These are phyloP conservation scores for Paspalum notatum DNA, from an alignment of 176 grass and related monocot species.

Conservation along the genomic window DNA sequence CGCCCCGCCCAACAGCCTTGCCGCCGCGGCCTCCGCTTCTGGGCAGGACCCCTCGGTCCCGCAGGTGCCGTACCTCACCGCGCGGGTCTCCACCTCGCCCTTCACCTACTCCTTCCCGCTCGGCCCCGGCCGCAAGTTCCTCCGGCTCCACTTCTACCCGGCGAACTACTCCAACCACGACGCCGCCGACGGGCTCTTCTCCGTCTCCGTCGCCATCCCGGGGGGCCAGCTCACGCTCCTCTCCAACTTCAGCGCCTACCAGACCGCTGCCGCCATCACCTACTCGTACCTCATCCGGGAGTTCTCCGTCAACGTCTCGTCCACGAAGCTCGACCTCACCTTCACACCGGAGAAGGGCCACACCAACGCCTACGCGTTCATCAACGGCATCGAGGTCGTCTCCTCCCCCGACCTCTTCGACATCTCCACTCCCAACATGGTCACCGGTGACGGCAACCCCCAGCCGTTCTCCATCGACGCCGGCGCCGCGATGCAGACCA, in stretches of 20 bases:
- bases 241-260: slow-evolving; percentile 82
- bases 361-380: slow-evolving; percentile 73
- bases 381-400: slow-evolving; percentile 95
- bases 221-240: slow-evolving; percentile 56
- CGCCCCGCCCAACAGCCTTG: slow-evolving; percentile 40
- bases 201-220: slow-evolving; percentile 52
- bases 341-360: slow-evolving; percentile 70
- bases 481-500: slow-evolving; percentile 58
- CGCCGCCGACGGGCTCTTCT: slow-evolving; percentile 75
- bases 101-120: slow-evolving; percentile 94
- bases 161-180: slow-evolving; percentile 53
- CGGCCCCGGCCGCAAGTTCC: slow-evolving; percentile 69
- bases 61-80: slow-evolving; percentile 75
- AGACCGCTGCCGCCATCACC: slow-evolving; percentile 56
- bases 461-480: slow-evolving; percentile 40
- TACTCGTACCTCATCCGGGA: slow-evolving; percentile 59
- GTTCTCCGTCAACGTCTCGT: slow-evolving; percentile 78
- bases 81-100: slow-evolving; percentile 60
- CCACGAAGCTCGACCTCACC: slow-evolving; percentile 68
- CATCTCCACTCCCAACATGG: slow-evolving; percentile 7
- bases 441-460: slow-evolving; percentile 43
- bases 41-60: slow-evolving; percentile 64
- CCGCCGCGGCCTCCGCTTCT: not conserved
- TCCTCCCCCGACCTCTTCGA: slow-evolving; percentile 71
- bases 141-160: slow-evolving; percentile 89